Evolutionary conservation across 179 eudicot genomes (phyloP).

Genomic region (Silene noctiflora): DNA sequence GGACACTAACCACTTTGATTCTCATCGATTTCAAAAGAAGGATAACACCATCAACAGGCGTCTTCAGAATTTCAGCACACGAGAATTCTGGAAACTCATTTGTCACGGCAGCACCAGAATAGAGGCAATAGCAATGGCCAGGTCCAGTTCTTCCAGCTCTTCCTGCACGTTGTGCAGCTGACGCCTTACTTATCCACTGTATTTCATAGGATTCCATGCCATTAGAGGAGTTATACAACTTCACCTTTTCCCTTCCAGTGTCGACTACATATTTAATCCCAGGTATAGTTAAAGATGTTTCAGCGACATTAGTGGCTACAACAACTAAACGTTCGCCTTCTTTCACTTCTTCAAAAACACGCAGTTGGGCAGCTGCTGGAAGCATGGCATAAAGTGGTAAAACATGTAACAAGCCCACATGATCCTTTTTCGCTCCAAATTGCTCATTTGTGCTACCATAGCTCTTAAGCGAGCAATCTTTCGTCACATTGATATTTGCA

Average conservation of each 20-base stretch:
- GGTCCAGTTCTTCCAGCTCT: slow-evolving; percentile 99
- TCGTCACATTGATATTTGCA: slow-evolving; percentile 10
- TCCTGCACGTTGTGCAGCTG: slow-evolving; percentile 92
- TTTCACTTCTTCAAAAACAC: slow-evolving; percentile 62
- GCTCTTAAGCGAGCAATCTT: slow-evolving; percentile 26
- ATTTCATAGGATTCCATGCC: slow-evolving; percentile 90
- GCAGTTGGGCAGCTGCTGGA: slow-evolving; percentile 74
- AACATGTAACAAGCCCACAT: slow-evolving; percentile 56
- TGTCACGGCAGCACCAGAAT: slow-evolving; percentile 67
- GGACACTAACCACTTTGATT: slow-evolving; percentile 51
- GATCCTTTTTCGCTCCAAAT: slow-evolving; percentile 26
- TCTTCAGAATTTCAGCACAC: slow-evolving; percentile 69
- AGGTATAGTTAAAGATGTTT: slow-evolving; percentile 90
- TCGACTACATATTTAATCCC: slow-evolving; percentile 94
- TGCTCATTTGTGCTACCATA: slow-evolving; percentile 12
- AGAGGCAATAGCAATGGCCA: slow-evolving; percentile 90
- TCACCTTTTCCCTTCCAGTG: slow-evolving; percentile 92
- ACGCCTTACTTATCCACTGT: slow-evolving; percentile 95
- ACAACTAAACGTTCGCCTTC: slow-evolving; percentile 82
- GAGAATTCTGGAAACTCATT: slow-evolving; percentile 67
- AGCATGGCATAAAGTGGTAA: slow-evolving; percentile 97
- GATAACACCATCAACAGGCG: slow-evolving; percentile 86
- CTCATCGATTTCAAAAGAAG: slow-evolving; percentile 90
- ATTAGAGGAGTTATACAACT: slow-evolving; percentile 63
- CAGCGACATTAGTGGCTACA: slow-evolving; percentile 96